Conservation (phyloP, 805 yeast species). For the Sugiyamaella valdiviana region DNA sequence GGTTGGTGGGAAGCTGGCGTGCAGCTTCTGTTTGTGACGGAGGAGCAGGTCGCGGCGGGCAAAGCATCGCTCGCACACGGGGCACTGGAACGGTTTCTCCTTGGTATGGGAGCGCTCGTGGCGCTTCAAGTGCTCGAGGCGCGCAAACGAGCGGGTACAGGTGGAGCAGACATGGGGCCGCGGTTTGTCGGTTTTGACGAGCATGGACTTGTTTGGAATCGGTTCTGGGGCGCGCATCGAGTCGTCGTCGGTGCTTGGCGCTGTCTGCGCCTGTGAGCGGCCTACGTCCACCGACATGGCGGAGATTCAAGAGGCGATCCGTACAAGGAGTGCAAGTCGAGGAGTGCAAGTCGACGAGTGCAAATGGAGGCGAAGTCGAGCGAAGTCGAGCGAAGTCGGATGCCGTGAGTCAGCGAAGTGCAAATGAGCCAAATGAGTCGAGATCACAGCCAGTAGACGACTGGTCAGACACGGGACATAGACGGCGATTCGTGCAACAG, state of each 20-base stretch:
- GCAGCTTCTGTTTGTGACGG: conserved; percentile 92
- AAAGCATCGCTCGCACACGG: conserved; percentile 92
- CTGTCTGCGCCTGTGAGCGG: not conserved
- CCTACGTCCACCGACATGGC: not conserved
- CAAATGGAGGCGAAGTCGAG: too few species aligned
- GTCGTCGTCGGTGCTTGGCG: not conserved
- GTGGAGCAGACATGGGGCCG: conserved; percentile 86
- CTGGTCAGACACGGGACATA: too few species aligned
- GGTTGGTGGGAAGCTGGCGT: conserved; percentile 36
- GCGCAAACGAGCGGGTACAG: conserved; percentile 92
- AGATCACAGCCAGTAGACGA: too few species aligned
- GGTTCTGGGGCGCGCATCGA: conserved; percentile 43
- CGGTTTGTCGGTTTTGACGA: conserved; percentile 86
- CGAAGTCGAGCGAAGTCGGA: too few species aligned
- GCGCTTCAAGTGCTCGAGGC: conserved; percentile 88
- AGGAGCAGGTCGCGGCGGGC: conserved; percentile 70
- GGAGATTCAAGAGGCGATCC: too few species aligned
- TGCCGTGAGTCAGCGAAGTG: too few species aligned
- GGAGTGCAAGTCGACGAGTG: too few species aligned
- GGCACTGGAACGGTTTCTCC: conserved; percentile 94
- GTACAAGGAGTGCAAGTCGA: too few species aligned
- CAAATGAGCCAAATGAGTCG: too few species aligned
- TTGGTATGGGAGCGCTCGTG: conserved; percentile 93
- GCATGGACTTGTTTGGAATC: conserved; percentile 77
- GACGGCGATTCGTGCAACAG: too few species aligned